Percentiles rank a stretch among this genome's conserved stretches.
Evolutionary conservation across 1,139 yeast genomes (phyloP).

Genomic region (Yamadazyma trypodendri): DNA sequence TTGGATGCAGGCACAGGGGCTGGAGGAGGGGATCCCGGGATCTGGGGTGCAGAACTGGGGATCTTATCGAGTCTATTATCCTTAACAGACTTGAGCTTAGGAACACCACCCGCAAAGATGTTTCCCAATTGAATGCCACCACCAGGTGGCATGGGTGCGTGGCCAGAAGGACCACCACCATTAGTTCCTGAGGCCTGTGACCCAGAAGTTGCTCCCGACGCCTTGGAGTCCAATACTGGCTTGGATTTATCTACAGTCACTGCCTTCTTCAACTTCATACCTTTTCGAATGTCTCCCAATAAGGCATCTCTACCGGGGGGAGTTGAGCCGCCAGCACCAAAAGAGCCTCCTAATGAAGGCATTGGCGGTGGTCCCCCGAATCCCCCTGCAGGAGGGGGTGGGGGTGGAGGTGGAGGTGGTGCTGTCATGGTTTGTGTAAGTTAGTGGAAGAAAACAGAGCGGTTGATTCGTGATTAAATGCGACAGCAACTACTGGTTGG

Average conservation of each 20-base stretch:
- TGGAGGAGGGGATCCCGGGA: slow-evolving; percentile 23
- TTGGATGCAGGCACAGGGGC: slow-evolving; percentile 9
- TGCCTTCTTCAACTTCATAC: slow-evolving; percentile 71
- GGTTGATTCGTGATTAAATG: no score
- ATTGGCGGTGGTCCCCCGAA: slow-evolving; percentile 41
- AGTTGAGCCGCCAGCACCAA: slow-evolving; percentile 20
- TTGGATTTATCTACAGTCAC: slow-evolving; percentile 47
- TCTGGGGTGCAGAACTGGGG: slow-evolving; percentile 38
- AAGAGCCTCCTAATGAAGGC: slow-evolving; percentile 29
- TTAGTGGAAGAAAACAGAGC: neutral
- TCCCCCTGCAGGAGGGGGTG: slow-evolving; percentile 17
- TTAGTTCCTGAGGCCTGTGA: no score
- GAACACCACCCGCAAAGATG: slow-evolving; percentile 83
- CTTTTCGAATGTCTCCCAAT: slow-evolving; percentile 83
- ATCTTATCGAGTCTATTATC: slow-evolving; percentile 46
- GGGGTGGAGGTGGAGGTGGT: slow-evolving; percentile 19
- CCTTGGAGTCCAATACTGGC: slow-evolving; percentile 41
- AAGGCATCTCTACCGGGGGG: slow-evolving; percentile 72
- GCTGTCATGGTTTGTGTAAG: slow-evolving; percentile 10
- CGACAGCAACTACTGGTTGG: no score
- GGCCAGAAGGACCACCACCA: slow-evolving; percentile 9
- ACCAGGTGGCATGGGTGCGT: slow-evolving; percentile 23
- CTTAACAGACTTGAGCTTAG: slow-evolving; percentile 62
- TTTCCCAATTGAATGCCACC: slow-evolving; percentile 66
- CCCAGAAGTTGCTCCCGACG: no score